These are phyloP conservation scores for Peronospora tabacina DNA, from an alignment of 352 stramenopile species.

Conservation along the genomic window DNA sequence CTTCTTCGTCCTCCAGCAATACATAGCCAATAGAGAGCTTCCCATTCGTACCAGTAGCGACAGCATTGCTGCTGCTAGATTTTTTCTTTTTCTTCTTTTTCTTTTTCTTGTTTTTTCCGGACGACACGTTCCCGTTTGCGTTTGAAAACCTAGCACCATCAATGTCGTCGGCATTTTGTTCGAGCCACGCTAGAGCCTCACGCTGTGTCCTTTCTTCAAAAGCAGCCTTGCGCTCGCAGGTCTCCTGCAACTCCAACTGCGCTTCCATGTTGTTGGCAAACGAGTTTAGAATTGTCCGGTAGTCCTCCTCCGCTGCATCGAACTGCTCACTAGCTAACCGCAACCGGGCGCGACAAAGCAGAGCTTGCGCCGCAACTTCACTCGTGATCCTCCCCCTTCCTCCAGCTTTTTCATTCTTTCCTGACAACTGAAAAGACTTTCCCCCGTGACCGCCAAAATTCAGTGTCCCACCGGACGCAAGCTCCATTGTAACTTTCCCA, in stretches of 20 bases:
- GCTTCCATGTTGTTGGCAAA: slow-evolving; percentile 72
- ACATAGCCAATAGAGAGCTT: slow-evolving; percentile 28
- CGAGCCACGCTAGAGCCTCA: slow-evolving; percentile 50
- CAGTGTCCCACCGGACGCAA: slow-evolving; percentile 24
- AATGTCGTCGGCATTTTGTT: slow-evolving; percentile 35
- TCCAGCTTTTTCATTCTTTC: slow-evolving; percentile 16
- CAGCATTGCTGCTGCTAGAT: slow-evolving; percentile 8
- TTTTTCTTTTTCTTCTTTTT: slow-evolving; percentile 69
- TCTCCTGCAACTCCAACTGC: slow-evolving; percentile 64
- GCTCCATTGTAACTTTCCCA: slow-evolving; percentile 26
- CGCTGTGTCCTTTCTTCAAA: slow-evolving; percentile 37
- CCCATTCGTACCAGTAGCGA: slow-evolving; percentile 1
- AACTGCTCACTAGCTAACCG: slow-evolving; percentile 39
- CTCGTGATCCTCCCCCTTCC: slow-evolving; percentile 39
- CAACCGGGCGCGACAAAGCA: slow-evolving; percentile 50
- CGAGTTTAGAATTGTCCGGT: slow-evolving; percentile 47
- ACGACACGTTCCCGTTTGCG: slow-evolving; percentile 11
- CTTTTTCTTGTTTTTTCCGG: slow-evolving; percentile 58
- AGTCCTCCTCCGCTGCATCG: slow-evolving; percentile 54
- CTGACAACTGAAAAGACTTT: slow-evolving; percentile 9
- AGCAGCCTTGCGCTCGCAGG: slow-evolving; percentile 30
- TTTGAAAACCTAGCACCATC: slow-evolving; percentile 17
- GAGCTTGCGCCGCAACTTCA: slow-evolving; percentile 41
- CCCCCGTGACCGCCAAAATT: slow-evolving; percentile 7
- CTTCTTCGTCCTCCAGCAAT: slow-evolving; percentile 42